Conservation (phyloP, 768 basidiomycete species). For the Naganishia onofrii region DNA sequence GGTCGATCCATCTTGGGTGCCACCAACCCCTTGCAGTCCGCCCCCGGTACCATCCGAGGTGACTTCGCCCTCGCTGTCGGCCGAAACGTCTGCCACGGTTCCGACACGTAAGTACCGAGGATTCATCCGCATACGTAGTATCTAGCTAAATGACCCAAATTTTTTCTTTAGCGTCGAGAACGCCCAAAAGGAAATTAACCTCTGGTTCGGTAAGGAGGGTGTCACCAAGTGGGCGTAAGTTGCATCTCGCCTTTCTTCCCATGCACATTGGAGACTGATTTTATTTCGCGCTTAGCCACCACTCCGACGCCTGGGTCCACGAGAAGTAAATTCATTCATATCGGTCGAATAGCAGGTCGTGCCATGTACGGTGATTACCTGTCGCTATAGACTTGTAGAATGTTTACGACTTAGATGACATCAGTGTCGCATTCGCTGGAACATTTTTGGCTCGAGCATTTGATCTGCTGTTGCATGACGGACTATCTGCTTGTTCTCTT, state of each 20-base stretch:
- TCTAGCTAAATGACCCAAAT: slow-evolving; percentile 20
- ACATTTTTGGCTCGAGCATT: not conserved
- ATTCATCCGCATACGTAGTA: not conserved
- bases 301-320: slow-evolving; percentile 31
- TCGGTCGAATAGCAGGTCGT: not conserved
- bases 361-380: not conserved
- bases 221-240: slow-evolving; percentile 47
- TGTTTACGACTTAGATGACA: slow-evolving; percentile 2
- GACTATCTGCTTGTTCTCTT: not conserved
- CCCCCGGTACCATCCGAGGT: slow-evolving; percentile 89
- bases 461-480: not conserved
- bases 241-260: slow-evolving; percentile 1
- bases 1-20: slow-evolving; percentile 94
- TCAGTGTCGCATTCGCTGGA: not conserved
- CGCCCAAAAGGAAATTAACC: slow-evolving; percentile 80
- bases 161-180: slow-evolving; percentile 55
- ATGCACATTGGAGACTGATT: slow-evolving; percentile 46
- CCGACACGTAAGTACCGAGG: slow-evolving; percentile 13
- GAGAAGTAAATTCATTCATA: slow-evolving; percentile 28
- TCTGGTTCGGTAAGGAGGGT: slow-evolving; percentile 60
- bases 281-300: not conserved
- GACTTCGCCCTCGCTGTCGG: slow-evolving; percentile 92
- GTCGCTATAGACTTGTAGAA: not conserved
- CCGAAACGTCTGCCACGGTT: slow-evolving; percentile 54
- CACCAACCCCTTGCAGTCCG: slow-evolving; percentile 90